Conservation (phyloP, 2,329 filamentous ascomycete genomes). For the Penicillium sp. region DNA sequence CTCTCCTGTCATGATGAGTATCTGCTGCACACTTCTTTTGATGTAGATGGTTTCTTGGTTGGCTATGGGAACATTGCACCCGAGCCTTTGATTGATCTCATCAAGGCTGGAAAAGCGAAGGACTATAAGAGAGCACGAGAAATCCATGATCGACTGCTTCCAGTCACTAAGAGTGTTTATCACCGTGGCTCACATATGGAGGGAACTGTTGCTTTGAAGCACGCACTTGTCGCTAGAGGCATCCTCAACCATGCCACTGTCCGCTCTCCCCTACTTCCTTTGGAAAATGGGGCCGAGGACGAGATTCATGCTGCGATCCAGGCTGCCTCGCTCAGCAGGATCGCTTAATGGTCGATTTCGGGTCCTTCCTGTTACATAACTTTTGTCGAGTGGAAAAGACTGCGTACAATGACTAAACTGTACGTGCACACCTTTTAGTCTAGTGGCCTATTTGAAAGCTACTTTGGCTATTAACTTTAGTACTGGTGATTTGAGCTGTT, state of each 20-base stretch:
- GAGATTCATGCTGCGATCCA: constrained; percentile 23
- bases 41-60: constrained; percentile 56
- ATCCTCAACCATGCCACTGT: constrained; percentile 54
- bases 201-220: constrained; percentile 58
- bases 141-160: constrained; percentile 57
- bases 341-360: constrained; percentile 15
- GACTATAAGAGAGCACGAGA: constrained; percentile 55
- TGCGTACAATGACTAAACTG: too few species aligned
- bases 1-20: not conserved
- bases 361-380: not conserved
- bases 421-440: too few species aligned
- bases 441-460: too few species aligned
- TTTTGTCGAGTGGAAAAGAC: too few species aligned
- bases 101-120: constrained; percentile 55
- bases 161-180: constrained; percentile 59
- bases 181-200: constrained; percentile 62
- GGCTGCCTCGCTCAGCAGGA: constrained; percentile 14
- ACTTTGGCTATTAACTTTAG: too few species aligned
- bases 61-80: constrained; percentile 60
- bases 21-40: constrained; percentile 1
- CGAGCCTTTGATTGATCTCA: constrained; percentile 55
- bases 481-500: too few species aligned
- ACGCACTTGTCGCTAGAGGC: constrained; percentile 56
- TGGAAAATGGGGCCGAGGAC: constrained; percentile 20
- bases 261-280: constrained; percentile 51